A percentile compares a stretch with the other conserved stretches of the same genome.
Evolutionary conservation across 2,329 filamentous ascomycete species (phyloP).

Genomic region (Aureobasidium melanogenum): DNA sequence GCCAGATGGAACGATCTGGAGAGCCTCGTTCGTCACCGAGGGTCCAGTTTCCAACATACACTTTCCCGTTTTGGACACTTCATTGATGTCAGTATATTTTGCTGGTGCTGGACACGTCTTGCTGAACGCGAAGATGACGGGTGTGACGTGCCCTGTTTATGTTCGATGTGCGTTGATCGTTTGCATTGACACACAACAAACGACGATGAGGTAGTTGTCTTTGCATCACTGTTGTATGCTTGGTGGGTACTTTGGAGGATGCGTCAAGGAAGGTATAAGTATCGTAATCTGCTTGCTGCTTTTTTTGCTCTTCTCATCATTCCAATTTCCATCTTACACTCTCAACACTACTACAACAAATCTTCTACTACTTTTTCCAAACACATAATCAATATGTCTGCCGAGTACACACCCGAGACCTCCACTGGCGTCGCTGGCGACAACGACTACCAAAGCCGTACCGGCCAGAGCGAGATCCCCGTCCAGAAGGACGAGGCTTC

Average conservation of each 20-base stretch:
- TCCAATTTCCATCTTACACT: not conserved
- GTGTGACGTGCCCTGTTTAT: constrained; percentile 2
- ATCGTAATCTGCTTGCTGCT: not conserved
- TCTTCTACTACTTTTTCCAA: not conserved
- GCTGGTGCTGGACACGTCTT: not conserved
- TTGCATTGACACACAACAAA: not conserved
- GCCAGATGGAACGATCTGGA: not conserved
- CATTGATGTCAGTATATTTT: constrained; percentile 10
- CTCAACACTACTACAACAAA: not conserved
- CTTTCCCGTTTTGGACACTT: constrained; percentile 7
- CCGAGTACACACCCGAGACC: constrained; percentile 19
- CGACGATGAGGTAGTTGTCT: constrained; percentile 7
- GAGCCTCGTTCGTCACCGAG: not conserved
- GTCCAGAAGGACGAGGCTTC: constrained; percentile 39
- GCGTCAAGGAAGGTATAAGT: not conserved
- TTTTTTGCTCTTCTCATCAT: not conserved
- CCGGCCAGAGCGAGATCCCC: constrained; percentile 36
- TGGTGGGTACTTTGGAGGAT: not conserved
- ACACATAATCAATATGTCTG: constrained; percentile 11
- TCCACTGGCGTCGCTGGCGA: constrained; percentile 27
- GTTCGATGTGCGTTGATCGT: not conserved
- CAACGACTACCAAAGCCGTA: constrained; percentile 39
- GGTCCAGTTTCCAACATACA: not conserved
- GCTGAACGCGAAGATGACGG: constrained; percentile 4
- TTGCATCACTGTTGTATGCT: not conserved